phyloP scores from a whole-genome alignment of 805 yeast genomes.

The Candida berthetii region DNA sequence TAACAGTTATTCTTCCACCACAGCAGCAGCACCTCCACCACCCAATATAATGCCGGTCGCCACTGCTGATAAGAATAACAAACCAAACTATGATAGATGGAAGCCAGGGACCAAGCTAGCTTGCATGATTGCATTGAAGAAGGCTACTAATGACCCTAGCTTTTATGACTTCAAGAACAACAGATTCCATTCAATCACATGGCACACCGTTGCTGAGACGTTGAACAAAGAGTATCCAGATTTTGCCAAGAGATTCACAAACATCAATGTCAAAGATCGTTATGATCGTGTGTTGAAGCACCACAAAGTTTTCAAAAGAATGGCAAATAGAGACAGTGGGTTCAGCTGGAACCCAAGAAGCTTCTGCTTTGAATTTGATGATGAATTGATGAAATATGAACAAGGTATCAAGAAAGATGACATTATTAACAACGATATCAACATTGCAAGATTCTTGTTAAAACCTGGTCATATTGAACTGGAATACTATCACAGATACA shows the following conservation, averaged over 20 bases:
- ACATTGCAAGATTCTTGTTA: conserved; percentile 13
- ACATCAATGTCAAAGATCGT: conserved; percentile 20
- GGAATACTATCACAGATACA: conserved; percentile 20
- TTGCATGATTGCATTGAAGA: conserved; percentile 18
- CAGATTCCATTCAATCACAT: conserved; percentile 13
- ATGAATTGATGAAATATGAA: conserved; percentile 9
- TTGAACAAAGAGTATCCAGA: conserved; percentile 19
- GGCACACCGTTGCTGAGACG: conserved; percentile 21
- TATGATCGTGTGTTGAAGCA: conserved; percentile 20
- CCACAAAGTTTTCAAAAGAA: conserved; percentile 15
- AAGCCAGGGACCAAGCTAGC: conserved; percentile 21
- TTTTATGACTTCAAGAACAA: conserved; percentile 10
- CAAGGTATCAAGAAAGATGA: conserved; percentile 9
- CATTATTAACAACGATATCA: conserved; percentile 9
- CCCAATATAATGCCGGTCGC: background rate
- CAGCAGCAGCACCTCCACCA: no score
- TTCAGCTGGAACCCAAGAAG: conserved; percentile 16
- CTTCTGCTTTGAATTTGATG: conserved; percentile 13
- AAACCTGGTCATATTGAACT: conserved; percentile 20
- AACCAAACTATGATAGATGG: conserved; percentile 21
- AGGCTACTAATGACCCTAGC: conserved; percentile 11
- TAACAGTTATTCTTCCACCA: background rate
- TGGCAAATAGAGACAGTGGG: conserved; percentile 15
- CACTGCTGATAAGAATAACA: background rate
- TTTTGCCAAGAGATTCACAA: conserved; percentile 19